A percentile compares a stretch with the other conserved stretches of the same genome.
Evolutionary conservation across 176 grass and related monocot species (phyloP).

Genomic region (Puccinellia tenuiflora): DNA sequence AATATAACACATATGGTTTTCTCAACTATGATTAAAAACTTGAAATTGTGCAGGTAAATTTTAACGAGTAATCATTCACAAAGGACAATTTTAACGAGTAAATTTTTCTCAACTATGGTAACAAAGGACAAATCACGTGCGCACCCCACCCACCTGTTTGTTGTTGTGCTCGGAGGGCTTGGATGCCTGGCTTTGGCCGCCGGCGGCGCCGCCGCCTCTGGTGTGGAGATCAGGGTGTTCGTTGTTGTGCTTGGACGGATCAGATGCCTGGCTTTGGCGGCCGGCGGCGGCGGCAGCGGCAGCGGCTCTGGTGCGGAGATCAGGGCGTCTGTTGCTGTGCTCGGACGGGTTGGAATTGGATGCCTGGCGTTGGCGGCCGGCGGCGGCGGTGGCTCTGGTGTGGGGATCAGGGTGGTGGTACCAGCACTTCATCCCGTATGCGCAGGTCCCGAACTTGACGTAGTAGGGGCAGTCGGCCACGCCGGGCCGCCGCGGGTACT

Average conservation of each 20-base stretch:
- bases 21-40: neutral
- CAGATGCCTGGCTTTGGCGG: no score
- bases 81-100: no score
- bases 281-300: no score
- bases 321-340: neutral
- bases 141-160: no score
- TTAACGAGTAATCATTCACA: neutral
- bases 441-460: neutral
- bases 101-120: no score
- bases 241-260: no score
- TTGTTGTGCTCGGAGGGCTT: neutral
- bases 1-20: neutral
- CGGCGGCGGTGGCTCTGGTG: no score
- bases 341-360: neutral
- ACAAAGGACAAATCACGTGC: no score
- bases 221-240: neutral
- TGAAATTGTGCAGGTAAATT: neutral
- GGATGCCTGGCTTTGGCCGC: neutral
- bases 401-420: slow-evolving; percentile 1
- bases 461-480: slow-evolving; percentile 12
- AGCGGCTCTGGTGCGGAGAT: no score
- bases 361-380: neutral
- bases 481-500: neutral
- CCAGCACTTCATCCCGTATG: neutral
- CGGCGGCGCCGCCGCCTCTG: no score